phyloP scores from a whole-genome alignment of 169 alveolate species.

The Eimeria nieschulzi region DNA sequence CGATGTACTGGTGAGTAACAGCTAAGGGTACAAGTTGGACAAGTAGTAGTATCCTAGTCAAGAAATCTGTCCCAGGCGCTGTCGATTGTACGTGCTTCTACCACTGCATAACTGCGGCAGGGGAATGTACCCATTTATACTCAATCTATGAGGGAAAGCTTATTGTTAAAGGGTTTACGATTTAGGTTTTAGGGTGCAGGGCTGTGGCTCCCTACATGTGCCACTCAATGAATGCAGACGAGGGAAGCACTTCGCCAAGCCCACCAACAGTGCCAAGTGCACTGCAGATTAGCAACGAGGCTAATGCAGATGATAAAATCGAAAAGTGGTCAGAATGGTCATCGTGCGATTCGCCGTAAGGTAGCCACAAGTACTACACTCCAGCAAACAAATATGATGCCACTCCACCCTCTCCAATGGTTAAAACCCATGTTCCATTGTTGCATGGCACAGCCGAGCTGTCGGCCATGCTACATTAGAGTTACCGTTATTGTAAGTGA shows the following conservation, averaged over 20 bases:
- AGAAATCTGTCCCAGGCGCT: background rate
- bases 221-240: too few species aligned
- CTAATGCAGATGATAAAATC: background rate
- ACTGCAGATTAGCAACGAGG: conserved; percentile 17
- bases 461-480: too few species aligned
- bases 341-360: conserved; percentile 64
- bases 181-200: background rate
- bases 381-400: background rate
- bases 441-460: too few species aligned
- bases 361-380: background rate
- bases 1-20: conserved; percentile 26
- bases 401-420: background rate
- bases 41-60: background rate
- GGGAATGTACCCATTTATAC: too few species aligned
- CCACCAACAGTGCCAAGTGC: conserved; percentile 24
- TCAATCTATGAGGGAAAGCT: too few species aligned
- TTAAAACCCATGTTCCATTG: too few species aligned
- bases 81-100: too few species aligned
- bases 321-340: conserved; percentile 58
- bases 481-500: too few species aligned
- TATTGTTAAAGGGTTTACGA: background rate
- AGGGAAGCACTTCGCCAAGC: background rate
- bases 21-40: background rate
- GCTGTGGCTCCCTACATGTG: too few species aligned
- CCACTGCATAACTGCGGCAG: too few species aligned